A percentile compares a stretch with the other conserved stretches of the same genome.
These are phyloP conservation scores for Scalesia atractyloides DNA, from an alignment of 129 eudicot species.

Conservation along the genomic window DNA sequence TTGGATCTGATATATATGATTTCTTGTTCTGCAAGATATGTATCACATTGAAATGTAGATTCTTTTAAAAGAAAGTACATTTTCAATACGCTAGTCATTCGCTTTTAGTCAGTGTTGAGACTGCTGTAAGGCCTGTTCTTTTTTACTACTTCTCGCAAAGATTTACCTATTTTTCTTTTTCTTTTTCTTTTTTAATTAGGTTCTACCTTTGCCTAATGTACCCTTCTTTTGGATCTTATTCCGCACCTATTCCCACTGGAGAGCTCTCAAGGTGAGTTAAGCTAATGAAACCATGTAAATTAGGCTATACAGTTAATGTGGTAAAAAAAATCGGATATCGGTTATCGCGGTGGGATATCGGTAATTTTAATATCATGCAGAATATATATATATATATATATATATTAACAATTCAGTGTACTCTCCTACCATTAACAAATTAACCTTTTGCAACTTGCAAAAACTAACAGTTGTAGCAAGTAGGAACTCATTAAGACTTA, in stretches of 20 bases:
- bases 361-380: neutral
- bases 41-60: constrained; percentile 5
- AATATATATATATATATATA: no score
- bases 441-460: no score
- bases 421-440: no score
- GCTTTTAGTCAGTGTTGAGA: neutral
- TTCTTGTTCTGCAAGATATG: constrained; percentile 5
- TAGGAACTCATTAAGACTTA: no score
- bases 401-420: no score
- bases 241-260: constrained; percentile 93
- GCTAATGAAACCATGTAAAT: constrained; percentile 11
- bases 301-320: neutral
- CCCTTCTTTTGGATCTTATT: constrained; percentile 93
- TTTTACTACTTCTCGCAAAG: constrained; percentile 5
- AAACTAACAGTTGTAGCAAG: no score
- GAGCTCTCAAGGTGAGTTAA: constrained; percentile 80
- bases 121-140: constrained; percentile 15
- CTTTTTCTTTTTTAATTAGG: constrained; percentile 42
- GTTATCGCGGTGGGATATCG: neutral
- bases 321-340: no score
- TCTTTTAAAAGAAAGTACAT: neutral
- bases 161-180: constrained; percentile 2
- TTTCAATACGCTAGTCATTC: neutral
- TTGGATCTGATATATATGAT: neutral
- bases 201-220: constrained; percentile 90